Evolutionary conservation across 2,329 filamentous ascomycete species (phyloP), one percentile per base, ranked within the genome.

Genomic region (Fusarium subtropicale): DNA sequence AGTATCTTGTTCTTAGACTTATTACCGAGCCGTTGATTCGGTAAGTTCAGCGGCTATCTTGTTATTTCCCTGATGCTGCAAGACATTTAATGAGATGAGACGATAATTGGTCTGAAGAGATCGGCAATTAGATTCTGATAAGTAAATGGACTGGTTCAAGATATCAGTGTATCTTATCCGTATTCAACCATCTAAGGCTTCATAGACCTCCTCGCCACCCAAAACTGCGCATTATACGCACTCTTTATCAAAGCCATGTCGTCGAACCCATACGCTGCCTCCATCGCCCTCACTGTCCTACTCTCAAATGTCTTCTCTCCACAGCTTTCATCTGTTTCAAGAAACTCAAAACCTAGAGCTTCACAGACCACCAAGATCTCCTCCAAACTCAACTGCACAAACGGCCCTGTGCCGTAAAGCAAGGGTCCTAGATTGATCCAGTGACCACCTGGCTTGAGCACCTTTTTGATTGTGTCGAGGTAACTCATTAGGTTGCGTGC

Each of bases 401-500:
- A 86, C 0, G 86, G 86, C 0, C 79, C 83, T 1, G 82, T 84
- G 0, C 87, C 86, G 44, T 88, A 88, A 1, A 88, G 74, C 11
- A 88, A 67, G 0, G 86, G 87, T 0, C 86, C 87, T 0, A 88
- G 80, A 51, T 88, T 89, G 26, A 88, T 75, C 86, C 86, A 88
- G 36, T 79, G 73, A 0, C 86, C 86, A 1, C 85, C 85, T 0
- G 75, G 71, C 44, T 77, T 80, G 4, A 89, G 78, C 0, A 86
- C 69, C 0, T 74, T 74, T 51, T 83, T 78, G 44, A 88, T 88
- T 0, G 82, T 86, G 36, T 88, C 85, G 8, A 88, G 78, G 63
- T 88, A 89, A 1, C 71, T 76, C 73, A 87, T 79, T 2, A 88
- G 73, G 56, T 88, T 88, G 1, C 85, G 81, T 0, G 87, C 86